Base-by-base conservation (phyloP, 2,329 filamentous ascomycete species). In the Penicillium carneum region DNA sequence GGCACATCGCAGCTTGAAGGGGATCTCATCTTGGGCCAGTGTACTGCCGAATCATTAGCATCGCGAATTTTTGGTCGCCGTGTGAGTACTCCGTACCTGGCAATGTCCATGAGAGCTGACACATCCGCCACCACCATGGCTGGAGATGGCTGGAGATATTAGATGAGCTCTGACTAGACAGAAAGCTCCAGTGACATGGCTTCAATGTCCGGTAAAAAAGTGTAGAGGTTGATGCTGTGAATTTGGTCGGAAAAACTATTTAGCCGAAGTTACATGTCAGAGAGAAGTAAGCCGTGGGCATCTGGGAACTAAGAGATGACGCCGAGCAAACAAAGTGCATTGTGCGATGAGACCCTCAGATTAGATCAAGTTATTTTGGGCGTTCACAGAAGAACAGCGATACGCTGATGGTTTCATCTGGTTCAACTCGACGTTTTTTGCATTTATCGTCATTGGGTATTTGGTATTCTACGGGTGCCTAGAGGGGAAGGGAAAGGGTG, bases 1-100 rank as follows among this genome's bases (percentile, higher is more conserved):
- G 54, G 92, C 92, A 83, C 95, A 99, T 79, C 93, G 90, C 66
- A 99, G 86, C 83, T 97, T 97, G 72, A 93, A 92, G n/a, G 95
- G 95, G 60, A 97, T 93, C 64, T 95, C 92, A 71, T 94, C 91
- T 67, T 90, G 87, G 20, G 87, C 82, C 62, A 97, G 84, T 51
- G 90, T 89, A 76, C 92, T 96, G 38, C 20, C 46, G 23, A 54
- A 23, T 14, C 18, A 38, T 31, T 9, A 45, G 31, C 12, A 26
- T 39, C 20, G 14, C 16, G 39, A 33, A 59, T 57, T 43, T 46
- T 49, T n/a, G 29, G 41, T 38, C 16, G 20, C 20, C 29, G 42
- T 55, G 8, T 3, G 5, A 31, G 11, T 48, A 10, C 43, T n/a
- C 4, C 31, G 29, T 66, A 80, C 78, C 74, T 78, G 49, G 77